phyloP scores from a whole-genome alignment of 2,329 filamentous ascomycete genomes.

The Hymenoscyphus scutula region DNA sequence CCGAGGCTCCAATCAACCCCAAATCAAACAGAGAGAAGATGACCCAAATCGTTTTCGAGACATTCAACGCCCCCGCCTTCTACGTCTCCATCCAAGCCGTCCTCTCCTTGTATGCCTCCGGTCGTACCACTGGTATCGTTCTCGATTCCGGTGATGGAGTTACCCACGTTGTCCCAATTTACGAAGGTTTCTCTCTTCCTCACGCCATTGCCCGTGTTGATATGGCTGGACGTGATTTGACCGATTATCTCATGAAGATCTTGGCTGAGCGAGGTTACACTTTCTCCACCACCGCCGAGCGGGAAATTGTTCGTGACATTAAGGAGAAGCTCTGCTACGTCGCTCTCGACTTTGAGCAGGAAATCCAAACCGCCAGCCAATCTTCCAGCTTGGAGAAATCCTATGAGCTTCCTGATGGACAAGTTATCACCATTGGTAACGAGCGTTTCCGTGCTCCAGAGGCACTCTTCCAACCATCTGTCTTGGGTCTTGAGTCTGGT shows the following conservation, averaged over 20 bases:
- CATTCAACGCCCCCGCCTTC: slow-evolving; percentile 99
- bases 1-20: slow-evolving; percentile 99
- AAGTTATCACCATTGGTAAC: slow-evolving; percentile 99
- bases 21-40: slow-evolving; percentile 99
- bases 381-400: slow-evolving; percentile 99
- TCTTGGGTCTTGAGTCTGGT: slow-evolving; percentile 91
- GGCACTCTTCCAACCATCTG: slow-evolving; percentile 64
- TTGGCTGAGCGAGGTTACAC: slow-evolving; percentile 98
- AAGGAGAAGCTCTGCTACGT: slow-evolving; percentile 99
- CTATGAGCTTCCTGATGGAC: slow-evolving; percentile 97
- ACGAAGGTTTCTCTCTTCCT: slow-evolving; percentile 99
- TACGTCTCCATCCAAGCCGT: slow-evolving; percentile 99
- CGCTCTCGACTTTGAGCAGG: slow-evolving; percentile 99
- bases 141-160: slow-evolving; percentile 99
- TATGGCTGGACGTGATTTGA: slow-evolving; percentile 99
- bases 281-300: slow-evolving; percentile 99
- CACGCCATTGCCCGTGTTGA: slow-evolving; percentile 99
- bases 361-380: slow-evolving; percentile 99
- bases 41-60: slow-evolving; percentile 99
- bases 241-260: slow-evolving; percentile 99
- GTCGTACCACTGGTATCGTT: slow-evolving; percentile 99
- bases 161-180: slow-evolving; percentile 99
- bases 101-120: slow-evolving; percentile 97
- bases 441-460: slow-evolving; percentile 99
- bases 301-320: slow-evolving; percentile 99